Evolutionary conservation across 2,329 filamentous ascomycete species (phyloP), one percentile per base, ranked within the genome.

Genomic region (Pseudogymnoascus sp.): DNA sequence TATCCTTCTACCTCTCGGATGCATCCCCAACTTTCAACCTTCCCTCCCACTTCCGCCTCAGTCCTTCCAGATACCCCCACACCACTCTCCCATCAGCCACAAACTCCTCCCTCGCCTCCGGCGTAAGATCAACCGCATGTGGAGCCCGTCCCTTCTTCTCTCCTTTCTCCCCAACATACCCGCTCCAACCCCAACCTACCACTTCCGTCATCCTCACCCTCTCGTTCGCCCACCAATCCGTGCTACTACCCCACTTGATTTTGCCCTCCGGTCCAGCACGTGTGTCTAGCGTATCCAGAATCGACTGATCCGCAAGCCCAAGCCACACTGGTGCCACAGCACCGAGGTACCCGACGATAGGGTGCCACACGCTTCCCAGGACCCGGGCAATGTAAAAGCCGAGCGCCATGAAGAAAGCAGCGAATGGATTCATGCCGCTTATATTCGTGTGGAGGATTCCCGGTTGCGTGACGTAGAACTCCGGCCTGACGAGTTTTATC

Each of bases 361-460:
- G 79, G 71, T 97, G 92, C 94, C 94, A 99, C 9, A 89, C 89
- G 2, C 89, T 95, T 56, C 94, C 94, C 23, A 91, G 71, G 76
- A 82, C 84, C 64, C 92, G 88, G 12, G 84, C 83, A 13, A 95
- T 41, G 71, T 85, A 85, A 70, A 95, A 85, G 3, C 81, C 76
- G 18, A 82, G 69, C 57, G 82, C 73, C 81, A 94, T 94, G 62
- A 80, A 76, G 71, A 83, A 85, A 64, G 83, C 81, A 62, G 96
- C 78, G 64, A 91, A 76, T 65, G 80, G 78, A 57, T 83, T 80
- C 6, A 96, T 79, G 0, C 89, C 85, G 64, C 96, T 82, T 64
- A 99, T 88, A 1, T 84, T 82, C 1, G 92, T 96, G 59, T 82
- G 86, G 64, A 92, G 88, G 63, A 99, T 82, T 63, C 94, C 94